Base-by-base conservation (phyloP, 768 basidiomycete species). In the Hirschioporus abietinus region DNA sequence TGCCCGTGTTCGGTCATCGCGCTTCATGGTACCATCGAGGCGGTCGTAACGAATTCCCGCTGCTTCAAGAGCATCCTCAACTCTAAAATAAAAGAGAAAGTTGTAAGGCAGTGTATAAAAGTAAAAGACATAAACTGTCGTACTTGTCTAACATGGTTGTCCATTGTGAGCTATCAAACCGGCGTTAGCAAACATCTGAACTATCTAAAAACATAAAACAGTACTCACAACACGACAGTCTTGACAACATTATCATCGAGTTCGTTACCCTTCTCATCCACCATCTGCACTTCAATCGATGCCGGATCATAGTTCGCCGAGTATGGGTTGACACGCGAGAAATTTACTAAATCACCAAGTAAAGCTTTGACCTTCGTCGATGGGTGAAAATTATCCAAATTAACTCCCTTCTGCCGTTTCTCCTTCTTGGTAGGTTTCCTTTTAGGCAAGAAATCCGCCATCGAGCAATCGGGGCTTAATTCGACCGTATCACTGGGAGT, bases 21-120 rank as follows among this genome's bases (percentile, higher is more conserved):
- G 90, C 75, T 92, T 96, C 97, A 99, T 99, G 2, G 94, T 95
- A 0, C 97, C 97, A 76, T 99, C 97, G 58, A 99, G 79, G 63
- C 97, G 89, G 71, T 95, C 92, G 75, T 93, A 97, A 26, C 84
- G 86, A 73, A 99, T 99, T 27, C 86, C 84, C 10, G 89, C 86
- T 35, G 85, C 81, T 70, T 93, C 90, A 34, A 98, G 77, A 34
- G 95, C 95, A 70, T 96, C 95, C 76, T 96, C 94, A 64, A 98
- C 84, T 75, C 93, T 93, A 69, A 20, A 57, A 68, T 34, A 62
- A 63, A 67, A 36, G 66, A 75, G 42, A 70, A 69, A 25, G 63
- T 63, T 27, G 59, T 36, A 52, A 64, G 58, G 20, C 36, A 42
- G 34, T 60, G 52, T 4, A 36, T 27, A 61, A 60, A 63, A 63